These are phyloP conservation scores for Dothistroma pini DNA, from an alignment of 2,329 filamentous ascomycete species.

Conservation along the genomic window DNA sequence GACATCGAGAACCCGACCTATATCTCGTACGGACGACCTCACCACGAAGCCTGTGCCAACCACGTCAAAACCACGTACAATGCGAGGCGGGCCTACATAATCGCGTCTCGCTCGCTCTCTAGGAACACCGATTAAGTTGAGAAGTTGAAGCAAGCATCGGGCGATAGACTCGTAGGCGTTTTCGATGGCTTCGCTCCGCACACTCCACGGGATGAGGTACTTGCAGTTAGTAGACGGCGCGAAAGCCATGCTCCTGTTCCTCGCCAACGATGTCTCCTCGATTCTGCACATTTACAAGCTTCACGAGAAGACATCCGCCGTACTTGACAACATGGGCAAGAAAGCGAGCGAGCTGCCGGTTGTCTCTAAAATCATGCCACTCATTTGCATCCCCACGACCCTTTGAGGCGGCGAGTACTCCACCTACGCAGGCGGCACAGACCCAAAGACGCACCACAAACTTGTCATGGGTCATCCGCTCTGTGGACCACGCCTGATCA, in stretches of 20 bases:
- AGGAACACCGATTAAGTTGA: conserved; percentile 46
- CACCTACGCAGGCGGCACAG: conserved; percentile 40
- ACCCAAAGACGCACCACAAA: conserved; percentile 20
- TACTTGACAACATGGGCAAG: not conserved
- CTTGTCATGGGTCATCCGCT: conserved; percentile 22
- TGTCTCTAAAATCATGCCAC: conserved; percentile 5
- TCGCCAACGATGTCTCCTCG: conserved; percentile 20
- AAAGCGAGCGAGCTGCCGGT: not conserved
- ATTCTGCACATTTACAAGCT: conserved; percentile 14
- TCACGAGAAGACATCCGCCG: conserved; percentile 4
- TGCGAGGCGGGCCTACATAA: conserved; percentile 49
- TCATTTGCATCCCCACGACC: conserved; percentile 17
- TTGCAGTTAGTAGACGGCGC: conserved; percentile 54
- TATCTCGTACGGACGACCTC: conserved; percentile 49
- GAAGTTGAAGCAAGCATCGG: conserved; percentile 42
- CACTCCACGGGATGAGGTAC: conserved; percentile 52
- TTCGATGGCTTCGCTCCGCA: conserved; percentile 53
- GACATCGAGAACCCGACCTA: conserved; percentile 33
- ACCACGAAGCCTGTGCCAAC: conserved; percentile 43
- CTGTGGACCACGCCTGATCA: conserved; percentile 48
- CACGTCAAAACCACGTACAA: conserved; percentile 46
- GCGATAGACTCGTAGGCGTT: conserved; percentile 43
- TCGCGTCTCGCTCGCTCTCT: conserved; percentile 50
- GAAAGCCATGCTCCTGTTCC: conserved; percentile 47
- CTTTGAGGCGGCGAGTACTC: conserved; percentile 32